A percentile compares a stretch with the other conserved stretches of the same genome.
phyloP scores from a whole-genome alignment of 768 basidiomycete genomes.

The Naganishia onofrii region DNA sequence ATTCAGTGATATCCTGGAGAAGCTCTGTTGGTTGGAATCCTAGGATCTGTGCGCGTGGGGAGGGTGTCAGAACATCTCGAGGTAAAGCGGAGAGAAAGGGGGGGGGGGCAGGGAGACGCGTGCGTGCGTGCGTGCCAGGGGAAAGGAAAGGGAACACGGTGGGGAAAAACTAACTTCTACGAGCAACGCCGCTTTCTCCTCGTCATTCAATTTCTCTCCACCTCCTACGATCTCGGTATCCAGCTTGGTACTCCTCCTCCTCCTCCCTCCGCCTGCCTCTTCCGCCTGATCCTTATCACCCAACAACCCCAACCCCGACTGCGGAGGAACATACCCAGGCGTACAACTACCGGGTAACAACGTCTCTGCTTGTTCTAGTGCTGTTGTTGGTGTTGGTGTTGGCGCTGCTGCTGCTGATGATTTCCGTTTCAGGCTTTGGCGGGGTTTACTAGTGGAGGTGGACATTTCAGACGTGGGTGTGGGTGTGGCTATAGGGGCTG shows the following conservation, averaged over 20 bases:
- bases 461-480: too few species aligned
- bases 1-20: constrained; percentile 21
- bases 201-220: background rate
- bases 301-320: too few species aligned
- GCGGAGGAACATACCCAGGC: constrained; percentile 13
- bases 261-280: too few species aligned
- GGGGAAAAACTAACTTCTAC: constrained; percentile 8
- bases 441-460: background rate
- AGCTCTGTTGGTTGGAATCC: constrained; percentile 23
- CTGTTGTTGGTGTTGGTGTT: background rate
- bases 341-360: constrained; percentile 12
- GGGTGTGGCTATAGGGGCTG: background rate
- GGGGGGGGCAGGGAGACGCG: background rate
- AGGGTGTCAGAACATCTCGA: too few species aligned
- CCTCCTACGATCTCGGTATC: too few species aligned
- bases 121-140: background rate
- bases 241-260: background rate
- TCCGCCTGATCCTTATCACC: too few species aligned
- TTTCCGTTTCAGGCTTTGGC: constrained; percentile 9
- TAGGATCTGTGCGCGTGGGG: constrained; percentile 18
- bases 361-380: constrained; percentile 10
- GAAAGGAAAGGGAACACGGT: background rate
- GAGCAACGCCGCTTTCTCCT: constrained; percentile 18
- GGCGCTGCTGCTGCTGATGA: background rate
- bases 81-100: too few species aligned